These are phyloP conservation scores for Westerdykella aurantiaca DNA, from an alignment of 2,329 filamentous ascomycete species.

Conservation along the genomic window DNA sequence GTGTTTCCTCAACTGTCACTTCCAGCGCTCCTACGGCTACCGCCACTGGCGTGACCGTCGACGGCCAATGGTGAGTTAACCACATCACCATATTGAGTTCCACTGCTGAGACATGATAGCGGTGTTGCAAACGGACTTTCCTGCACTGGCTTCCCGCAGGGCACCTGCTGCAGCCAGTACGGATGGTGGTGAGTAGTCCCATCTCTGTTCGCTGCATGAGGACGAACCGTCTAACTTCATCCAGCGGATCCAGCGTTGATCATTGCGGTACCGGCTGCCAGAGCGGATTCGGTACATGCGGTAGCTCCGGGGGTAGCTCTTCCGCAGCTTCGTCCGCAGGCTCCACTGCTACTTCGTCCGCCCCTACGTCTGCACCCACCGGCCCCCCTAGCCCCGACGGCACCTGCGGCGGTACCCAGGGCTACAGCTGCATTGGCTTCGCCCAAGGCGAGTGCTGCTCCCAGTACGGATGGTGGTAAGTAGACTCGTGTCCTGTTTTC, in stretches of 20 bases:
- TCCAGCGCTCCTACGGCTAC: not conserved
- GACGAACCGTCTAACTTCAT: no score
- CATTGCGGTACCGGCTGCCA: constrained; percentile 12
- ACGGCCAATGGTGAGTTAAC: no score
- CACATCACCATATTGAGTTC: no score
- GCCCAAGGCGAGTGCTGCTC: constrained; percentile 42
- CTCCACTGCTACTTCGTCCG: constrained; percentile 8
- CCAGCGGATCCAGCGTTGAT: constrained; percentile 1
- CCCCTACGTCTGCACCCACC: constrained; percentile 8
- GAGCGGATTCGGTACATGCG: not conserved
- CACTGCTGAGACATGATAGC: not conserved
- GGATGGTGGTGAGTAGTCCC: not conserved
- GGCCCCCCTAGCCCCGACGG: constrained; percentile 13
- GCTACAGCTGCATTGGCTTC: constrained; percentile 23
- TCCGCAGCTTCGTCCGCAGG: constrained; percentile 8
- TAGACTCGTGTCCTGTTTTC: not conserved
- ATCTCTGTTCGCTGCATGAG: no score
- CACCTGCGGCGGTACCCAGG: constrained; percentile 19
- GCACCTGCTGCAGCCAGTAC: not conserved
- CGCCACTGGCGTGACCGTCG: constrained; percentile 1
- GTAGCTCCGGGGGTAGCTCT: constrained; percentile 1
- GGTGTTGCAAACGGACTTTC: not conserved
- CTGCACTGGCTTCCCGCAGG: not conserved
- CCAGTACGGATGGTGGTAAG: constrained; percentile 38
- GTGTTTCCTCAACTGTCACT: not conserved